phyloP scores from a whole-genome alignment of 805 yeast genomes.

The Zygosaccharomyces pseudorouxii region DNA sequence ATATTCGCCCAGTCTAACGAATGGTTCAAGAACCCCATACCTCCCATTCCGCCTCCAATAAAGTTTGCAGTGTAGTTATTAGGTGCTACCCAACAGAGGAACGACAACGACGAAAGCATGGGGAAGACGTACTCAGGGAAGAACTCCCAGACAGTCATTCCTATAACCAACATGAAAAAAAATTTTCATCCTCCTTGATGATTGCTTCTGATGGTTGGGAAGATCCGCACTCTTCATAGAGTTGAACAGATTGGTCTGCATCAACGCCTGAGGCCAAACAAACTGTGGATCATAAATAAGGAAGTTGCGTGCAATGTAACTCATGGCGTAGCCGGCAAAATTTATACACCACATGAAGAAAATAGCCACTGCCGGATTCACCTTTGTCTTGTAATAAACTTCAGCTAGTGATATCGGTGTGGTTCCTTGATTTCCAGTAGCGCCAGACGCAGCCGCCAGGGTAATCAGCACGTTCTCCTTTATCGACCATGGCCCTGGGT shows the following conservation, averaged over 20 bases:
- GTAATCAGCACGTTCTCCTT: slow-evolving; percentile 48
- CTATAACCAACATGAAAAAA: slow-evolving; percentile 36
- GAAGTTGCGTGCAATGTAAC: slow-evolving; percentile 45
- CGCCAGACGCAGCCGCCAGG: slow-evolving; percentile 42
- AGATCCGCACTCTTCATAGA: slow-evolving; percentile 15
- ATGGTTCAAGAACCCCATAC: slow-evolving; percentile 46
- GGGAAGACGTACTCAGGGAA: slow-evolving; percentile 48
- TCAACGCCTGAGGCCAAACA: slow-evolving; percentile 43
- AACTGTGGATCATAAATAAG: slow-evolving; percentile 47
- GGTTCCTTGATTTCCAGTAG: slow-evolving; percentile 50
- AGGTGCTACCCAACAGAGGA: slow-evolving; percentile 49
- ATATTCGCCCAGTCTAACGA: slow-evolving; percentile 52
- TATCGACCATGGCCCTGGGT: slow-evolving; percentile 55
- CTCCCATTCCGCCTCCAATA: slow-evolving; percentile 50
- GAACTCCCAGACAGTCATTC: slow-evolving; percentile 44
- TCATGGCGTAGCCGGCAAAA: slow-evolving; percentile 50
- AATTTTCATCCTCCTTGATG: slow-evolving; percentile 31
- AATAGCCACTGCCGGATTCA: slow-evolving; percentile 37
- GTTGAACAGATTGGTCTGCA: slow-evolving; percentile 46
- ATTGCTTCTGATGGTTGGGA: neutral
- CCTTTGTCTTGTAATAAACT: slow-evolving; percentile 38
- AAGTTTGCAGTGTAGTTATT: slow-evolving; percentile 39
- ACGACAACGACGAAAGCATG: slow-evolving; percentile 45
- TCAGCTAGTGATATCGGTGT: slow-evolving; percentile 39
- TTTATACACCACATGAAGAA: slow-evolving; percentile 49